Evolutionary conservation across 352 stramenopile genomes (phyloP).

Genomic region (Achlya hypogyna): DNA sequence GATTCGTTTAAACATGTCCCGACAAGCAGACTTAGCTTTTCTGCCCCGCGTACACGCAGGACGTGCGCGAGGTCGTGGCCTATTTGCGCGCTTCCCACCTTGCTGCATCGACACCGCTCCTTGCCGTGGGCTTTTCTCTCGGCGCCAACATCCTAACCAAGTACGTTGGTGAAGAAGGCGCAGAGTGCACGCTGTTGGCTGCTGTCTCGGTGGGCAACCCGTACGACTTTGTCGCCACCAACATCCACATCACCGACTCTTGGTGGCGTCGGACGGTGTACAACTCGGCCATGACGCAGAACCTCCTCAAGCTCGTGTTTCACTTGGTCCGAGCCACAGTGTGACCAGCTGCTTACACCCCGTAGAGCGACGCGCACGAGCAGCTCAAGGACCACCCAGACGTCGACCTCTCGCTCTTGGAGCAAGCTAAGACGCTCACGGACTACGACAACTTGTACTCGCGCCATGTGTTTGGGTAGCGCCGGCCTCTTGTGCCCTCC

Average conservation of each 20-base stretch:
- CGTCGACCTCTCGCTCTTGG: slow-evolving; percentile 36
- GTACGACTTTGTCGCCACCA: slow-evolving; percentile 46
- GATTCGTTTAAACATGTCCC: not conserved
- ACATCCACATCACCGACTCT: slow-evolving; percentile 31
- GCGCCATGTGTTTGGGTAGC: slow-evolving; percentile 42
- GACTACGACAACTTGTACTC: slow-evolving; percentile 58
- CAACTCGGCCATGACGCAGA: slow-evolving; percentile 37
- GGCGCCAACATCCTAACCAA: slow-evolving; percentile 67
- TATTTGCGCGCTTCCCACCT: slow-evolving; percentile 25
- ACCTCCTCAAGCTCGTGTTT: slow-evolving; percentile 48
- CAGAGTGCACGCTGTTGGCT: slow-evolving; percentile 28
- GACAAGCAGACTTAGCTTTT: slow-evolving; percentile 32
- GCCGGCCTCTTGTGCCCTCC: slow-evolving; percentile 22
- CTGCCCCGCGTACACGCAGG: slow-evolving; percentile 53
- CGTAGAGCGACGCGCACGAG: slow-evolving; percentile 47
- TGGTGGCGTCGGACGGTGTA: slow-evolving; percentile 49
- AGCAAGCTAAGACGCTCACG: slow-evolving; percentile 28
- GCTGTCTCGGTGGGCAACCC: slow-evolving; percentile 60
- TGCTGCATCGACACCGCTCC: slow-evolving; percentile 19
- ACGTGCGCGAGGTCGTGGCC: slow-evolving; percentile 41
- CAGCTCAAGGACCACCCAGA: slow-evolving; percentile 37
- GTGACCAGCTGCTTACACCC: not conserved
- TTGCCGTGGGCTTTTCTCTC: slow-evolving; percentile 60
- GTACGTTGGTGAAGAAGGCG: slow-evolving; percentile 50
- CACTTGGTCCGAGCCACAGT: not conserved